Evolutionary conservation across 495 filamentous ascomycete genomes (phyloP), one percentile per base, ranked within the genome.

Genomic region (Pyrenula aspistea): DNA sequence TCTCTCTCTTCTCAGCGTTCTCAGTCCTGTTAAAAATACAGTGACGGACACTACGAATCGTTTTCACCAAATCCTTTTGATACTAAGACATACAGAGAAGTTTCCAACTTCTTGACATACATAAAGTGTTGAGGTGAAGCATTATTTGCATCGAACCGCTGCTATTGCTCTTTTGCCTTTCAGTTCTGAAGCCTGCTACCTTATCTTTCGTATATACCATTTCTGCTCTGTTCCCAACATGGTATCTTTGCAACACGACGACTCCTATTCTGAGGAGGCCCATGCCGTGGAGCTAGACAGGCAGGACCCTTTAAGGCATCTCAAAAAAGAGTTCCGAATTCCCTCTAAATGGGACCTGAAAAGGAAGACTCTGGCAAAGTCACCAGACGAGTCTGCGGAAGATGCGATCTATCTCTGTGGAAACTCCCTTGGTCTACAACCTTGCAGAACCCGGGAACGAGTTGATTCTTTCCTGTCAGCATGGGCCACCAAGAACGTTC

Each of bases 401-500:
- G 66, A 54, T 86, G 82, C 68, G 54, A 85, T 89, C 63, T 98
- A 98, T 67, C 78, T 98, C 49, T 96, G 91, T 64, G 93, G 93
- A n/a, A 96, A 98, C 72, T 98, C 93, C 2, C 78, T 98, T 10
- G 93, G 93, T 49, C 77, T 94, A 25, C 93, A 97, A 65, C 94
- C 93, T 42, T 81, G 79, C 56, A 77, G 79, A 55, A 89, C 85
- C 1, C 73, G 77, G 49, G 71, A 77, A 15, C 86, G 89, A 60
- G 79, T 98, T 61, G 76, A 83, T 48, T 78, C 84, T 55, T 91
- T 95, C 65, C 81, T 98, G 25, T 71, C 77, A 22, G 87, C 89
- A 12, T 98, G 93, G 93, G 88, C 87, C 1, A 86, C 84, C 1
- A 93, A 95, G 65, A 93, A 86, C n/a, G 93, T 98, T 19, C 85